phyloP scores from a whole-genome alignment of 495 filamentous ascomycete species.

The Astrothelium macrocarpum region DNA sequence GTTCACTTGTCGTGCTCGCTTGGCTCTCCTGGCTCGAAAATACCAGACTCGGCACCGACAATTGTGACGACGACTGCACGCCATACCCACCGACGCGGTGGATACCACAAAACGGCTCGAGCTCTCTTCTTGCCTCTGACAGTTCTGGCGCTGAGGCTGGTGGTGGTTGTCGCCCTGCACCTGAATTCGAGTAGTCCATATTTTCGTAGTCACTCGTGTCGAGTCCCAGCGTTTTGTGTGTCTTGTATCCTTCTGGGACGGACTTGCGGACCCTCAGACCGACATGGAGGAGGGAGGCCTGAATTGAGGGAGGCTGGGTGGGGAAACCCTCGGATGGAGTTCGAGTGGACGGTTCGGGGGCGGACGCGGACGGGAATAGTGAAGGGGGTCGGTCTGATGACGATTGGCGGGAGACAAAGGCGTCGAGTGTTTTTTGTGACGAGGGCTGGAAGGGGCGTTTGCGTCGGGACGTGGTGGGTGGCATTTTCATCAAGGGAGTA shows the following conservation, averaged over 20 bases:
- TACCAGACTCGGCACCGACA: conserved; percentile 13
- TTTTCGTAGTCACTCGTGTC: not conserved
- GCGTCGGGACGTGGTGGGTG: conserved; percentile 20
- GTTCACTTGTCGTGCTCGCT: not conserved
- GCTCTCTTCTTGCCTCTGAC: conserved; percentile 36
- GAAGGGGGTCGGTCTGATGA: conserved; percentile 9
- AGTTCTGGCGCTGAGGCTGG: conserved; percentile 17
- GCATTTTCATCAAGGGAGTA: not conserved
- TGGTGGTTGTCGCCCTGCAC: conserved; percentile 13
- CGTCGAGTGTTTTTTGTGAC: conserved; percentile 24
- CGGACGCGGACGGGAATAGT: conserved; percentile 6
- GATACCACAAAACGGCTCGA: conserved; percentile 69
- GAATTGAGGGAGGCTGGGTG: conserved; percentile 51
- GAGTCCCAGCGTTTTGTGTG: conserved; percentile 34
- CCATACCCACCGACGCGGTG: conserved; percentile 51
- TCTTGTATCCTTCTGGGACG: conserved; percentile 87
- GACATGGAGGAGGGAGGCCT: conserved; percentile 71
- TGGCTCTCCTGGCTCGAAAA: conserved; percentile 12
- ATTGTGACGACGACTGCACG: conserved; percentile 30
- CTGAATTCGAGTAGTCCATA: conserved; percentile 16
- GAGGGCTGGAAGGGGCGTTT: conserved; percentile 39
- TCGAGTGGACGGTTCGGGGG: conserved; percentile 25
- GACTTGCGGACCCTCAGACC: conserved; percentile 91
- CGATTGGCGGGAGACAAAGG: conserved; percentile 28
- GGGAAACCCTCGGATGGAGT: conserved; percentile 21